phyloP scores from a whole-genome alignment of 805 yeast species.

The Priceomyces haplophilus region DNA sequence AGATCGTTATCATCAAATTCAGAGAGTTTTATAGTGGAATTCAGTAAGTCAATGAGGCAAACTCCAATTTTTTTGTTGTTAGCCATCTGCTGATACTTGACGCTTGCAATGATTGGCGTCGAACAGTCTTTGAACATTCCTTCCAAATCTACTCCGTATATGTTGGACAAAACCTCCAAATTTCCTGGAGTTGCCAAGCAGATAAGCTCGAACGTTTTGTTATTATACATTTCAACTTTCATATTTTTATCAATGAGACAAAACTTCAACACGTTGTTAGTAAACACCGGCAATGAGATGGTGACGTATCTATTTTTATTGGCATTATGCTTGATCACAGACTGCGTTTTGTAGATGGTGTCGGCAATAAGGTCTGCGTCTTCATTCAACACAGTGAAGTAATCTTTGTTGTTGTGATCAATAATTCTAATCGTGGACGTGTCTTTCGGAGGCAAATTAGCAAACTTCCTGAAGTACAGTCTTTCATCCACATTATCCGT shows the following conservation, averaged over 20 bases:
- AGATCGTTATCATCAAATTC: conserved; percentile 88
- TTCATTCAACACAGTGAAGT: conserved; percentile 66
- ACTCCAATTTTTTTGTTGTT: conserved; percentile 63
- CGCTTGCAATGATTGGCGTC: conserved; percentile 39
- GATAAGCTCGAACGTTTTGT: conserved; percentile 53
- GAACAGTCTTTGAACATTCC: conserved; percentile 54
- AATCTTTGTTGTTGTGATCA: conserved; percentile 69
- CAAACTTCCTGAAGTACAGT: conserved; percentile 43
- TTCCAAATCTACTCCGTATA: conserved; percentile 47
- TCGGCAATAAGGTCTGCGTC: conserved; percentile 87
- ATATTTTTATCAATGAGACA: conserved; percentile 68
- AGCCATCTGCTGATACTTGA: conserved; percentile 34
- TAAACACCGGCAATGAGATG: conserved; percentile 69
- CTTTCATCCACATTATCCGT: conserved; percentile 40
- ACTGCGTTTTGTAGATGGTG: conserved; percentile 73
- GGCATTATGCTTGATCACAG: conserved; percentile 67
- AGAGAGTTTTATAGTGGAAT: conserved; percentile 61
- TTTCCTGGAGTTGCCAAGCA: conserved; percentile 88
- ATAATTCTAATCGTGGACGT: conserved; percentile 60
- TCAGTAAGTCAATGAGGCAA: conserved; percentile 72
- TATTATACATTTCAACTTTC: conserved; percentile 77
- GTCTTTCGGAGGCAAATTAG: conserved; percentile 48
- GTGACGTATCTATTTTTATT: conserved; percentile 60
- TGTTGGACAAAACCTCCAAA: conserved; percentile 48
- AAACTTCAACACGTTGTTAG: conserved; percentile 55